These are phyloP conservation scores for Arthrobotrys megalospora DNA, from an alignment of 2,329 filamentous ascomycete genomes.

Conservation along the genomic window DNA sequence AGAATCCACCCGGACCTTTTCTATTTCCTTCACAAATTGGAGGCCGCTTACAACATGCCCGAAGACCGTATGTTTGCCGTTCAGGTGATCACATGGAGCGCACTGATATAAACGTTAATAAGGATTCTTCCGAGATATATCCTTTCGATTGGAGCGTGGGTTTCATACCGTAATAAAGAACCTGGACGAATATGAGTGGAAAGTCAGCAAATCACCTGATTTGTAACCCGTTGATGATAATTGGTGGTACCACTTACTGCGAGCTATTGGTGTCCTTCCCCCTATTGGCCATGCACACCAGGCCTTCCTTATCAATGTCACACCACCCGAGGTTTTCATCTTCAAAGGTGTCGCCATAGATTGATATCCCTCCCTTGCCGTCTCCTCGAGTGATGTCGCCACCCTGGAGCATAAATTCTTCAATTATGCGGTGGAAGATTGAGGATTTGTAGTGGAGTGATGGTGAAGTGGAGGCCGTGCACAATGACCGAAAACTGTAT, in stretches of 20 bases:
- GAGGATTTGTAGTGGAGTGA: conserved; percentile 73
- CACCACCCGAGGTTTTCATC: conserved; percentile 82
- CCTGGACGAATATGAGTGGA: conserved; percentile 30
- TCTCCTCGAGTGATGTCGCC: conserved; percentile 78
- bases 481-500: conserved; percentile 69
- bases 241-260: conserved; percentile 72
- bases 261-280: conserved; percentile 77
- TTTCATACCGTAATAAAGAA: conserved; percentile 66
- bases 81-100: conserved; percentile 61
- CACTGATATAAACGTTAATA: conserved; percentile 45
- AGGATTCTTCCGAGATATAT: conserved; percentile 2
- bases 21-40: conserved; percentile 77
- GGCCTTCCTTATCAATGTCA: conserved; percentile 76
- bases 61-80: conserved; percentile 72
- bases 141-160: conserved; percentile 68
- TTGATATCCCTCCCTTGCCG: conserved; percentile 78
- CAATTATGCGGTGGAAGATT: conserved; percentile 79
- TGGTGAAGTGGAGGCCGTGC: conserved; percentile 66
- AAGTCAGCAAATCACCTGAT: conserved; percentile 8
- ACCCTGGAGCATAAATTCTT: conserved; percentile 80
- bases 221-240: neutral
- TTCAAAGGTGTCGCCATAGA: conserved; percentile 77
- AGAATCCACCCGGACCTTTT: conserved; percentile 72
- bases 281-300: conserved; percentile 78
- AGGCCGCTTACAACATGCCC: conserved; percentile 79